Evolutionary conservation across 345 rosid species (phyloP), one percentile per base, ranked within the genome.

Genomic region (Eucalyptus pauciflora): DNA sequence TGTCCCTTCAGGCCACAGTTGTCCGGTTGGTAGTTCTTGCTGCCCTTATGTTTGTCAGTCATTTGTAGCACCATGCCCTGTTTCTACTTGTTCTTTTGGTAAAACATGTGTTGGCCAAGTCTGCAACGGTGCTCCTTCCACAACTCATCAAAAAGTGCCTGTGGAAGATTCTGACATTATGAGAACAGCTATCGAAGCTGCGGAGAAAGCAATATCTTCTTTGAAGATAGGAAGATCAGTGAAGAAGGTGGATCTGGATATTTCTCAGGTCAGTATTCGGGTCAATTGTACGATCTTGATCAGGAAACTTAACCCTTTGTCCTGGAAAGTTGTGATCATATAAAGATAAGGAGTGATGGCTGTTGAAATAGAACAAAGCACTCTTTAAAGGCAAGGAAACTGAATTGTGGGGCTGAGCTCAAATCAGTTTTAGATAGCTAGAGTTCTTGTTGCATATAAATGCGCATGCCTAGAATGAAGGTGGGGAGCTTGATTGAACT

Each of bases 121-220:
- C 31, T 87, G 88, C 50, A 80, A 90, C 25, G 52, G 89, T 71
- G 52, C 90, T 89, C 80, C 62, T 43, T 86, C 90, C 41, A 33
- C 17, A 37, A 54, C 41, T 88, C 87, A 88, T 51, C 91, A 87
- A 88, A 86, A 91, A 24, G 46, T 87, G 54, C 24, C 92, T 29
- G 37, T 62, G 5, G 48, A 87, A 10, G 91, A 90, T 56, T 88
- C 24, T 50, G 92, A 90, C 86, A 86, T 95, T 89, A 88, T 91
- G n/a, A 91, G 93, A 88, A 94, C 89, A 60, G 96, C 93, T 33
- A 91, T 95, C 88, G 94, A 90, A 90, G 95, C 95, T 89, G 94
- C 94, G 6, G 92, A 90, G 91, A 93, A 86, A 92, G 97, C 96
- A 51, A 76, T 95, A 58, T 93, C 94, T 54, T 94, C 95, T 50